Evolutionary conservation across 805 yeast genomes (phyloP).

Genomic region (Ogataea methylovora): DNA sequence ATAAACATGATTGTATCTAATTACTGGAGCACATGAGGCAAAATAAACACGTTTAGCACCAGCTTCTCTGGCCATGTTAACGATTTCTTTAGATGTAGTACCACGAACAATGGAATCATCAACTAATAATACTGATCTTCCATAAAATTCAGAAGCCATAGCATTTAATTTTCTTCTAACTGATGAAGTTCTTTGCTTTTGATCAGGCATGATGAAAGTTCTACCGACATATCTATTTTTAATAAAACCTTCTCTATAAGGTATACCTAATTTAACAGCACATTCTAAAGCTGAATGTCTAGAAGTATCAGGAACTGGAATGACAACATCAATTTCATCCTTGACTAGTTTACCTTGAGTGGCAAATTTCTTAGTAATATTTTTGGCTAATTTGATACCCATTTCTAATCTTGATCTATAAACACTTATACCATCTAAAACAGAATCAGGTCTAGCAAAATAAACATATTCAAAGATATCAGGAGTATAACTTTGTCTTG

Average conservation of each 20-base stretch:
- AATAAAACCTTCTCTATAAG: slow-evolving; percentile 95
- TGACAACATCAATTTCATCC: slow-evolving; percentile 79
- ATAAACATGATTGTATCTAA: slow-evolving; percentile 89
- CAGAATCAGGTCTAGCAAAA: slow-evolving; percentile 96
- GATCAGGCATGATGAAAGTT: slow-evolving; percentile 98
- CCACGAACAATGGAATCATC: slow-evolving; percentile 98
- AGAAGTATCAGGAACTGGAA: slow-evolving; percentile 98
- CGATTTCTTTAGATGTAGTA: slow-evolving; percentile 93
- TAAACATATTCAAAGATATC: slow-evolving; percentile 96
- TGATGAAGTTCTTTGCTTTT: slow-evolving; percentile 84
- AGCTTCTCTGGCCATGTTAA: slow-evolving; percentile 97
- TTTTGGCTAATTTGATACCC: slow-evolving; percentile 85
- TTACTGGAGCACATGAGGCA: slow-evolving; percentile 98
- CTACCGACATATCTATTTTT: slow-evolving; percentile 96
- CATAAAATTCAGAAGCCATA: slow-evolving; percentile 87
- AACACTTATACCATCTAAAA: slow-evolving; percentile 93
- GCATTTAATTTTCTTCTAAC: slow-evolving; percentile 95
- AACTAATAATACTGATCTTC: slow-evolving; percentile 77
- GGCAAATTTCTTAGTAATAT: slow-evolving; percentile 39
- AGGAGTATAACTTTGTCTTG: slow-evolving; percentile 75
- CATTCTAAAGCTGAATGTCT: slow-evolving; percentile 91
- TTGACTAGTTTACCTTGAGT: slow-evolving; percentile 34
- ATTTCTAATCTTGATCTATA: slow-evolving; percentile 86
- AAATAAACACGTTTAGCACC: slow-evolving; percentile 94
- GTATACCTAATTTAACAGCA: slow-evolving; percentile 70